Base-by-base conservation (phyloP, 345 rosid genomes). In the Aurinia saxatilis region DNA sequence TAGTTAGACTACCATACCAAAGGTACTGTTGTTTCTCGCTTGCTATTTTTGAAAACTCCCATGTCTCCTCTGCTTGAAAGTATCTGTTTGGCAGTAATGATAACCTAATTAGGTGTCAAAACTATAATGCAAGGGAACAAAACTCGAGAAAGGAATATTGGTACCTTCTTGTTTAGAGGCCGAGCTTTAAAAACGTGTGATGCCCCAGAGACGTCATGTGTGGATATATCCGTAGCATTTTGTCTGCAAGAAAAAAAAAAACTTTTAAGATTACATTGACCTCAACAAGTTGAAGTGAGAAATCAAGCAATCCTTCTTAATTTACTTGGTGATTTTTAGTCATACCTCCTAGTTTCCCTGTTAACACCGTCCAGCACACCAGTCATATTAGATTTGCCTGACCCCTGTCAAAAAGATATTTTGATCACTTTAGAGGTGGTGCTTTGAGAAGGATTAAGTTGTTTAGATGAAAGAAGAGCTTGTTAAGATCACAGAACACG, bases 161-260 rank as follows among this genome's bases (percentile, higher is more conserved):
- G 51, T 73, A 93, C 99, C 95, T 87, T 93, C 74, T 78, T 85
- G 75, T 90, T 80, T 27, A 85, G 80, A 19, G 89, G 89, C 27
- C 73, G 89, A 55, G 97, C 97, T 80, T 82, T 86, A 40, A 90
- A 90, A 64, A 63, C 65, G 57, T 77, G 73, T 7, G 64, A 63
- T 48, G 66, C 58, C 36, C 74, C 70, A 51, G 63, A 48, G 41
- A 18, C 68, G 42, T 84, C 79, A 54, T 77, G 83, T 73, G 67
- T 74, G 31, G 73, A n/a, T 35, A 58, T 60, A 68, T 77, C 82
- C 63, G 66, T 25, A 16, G 71, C 62, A 38, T 38, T 78, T 64
- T 77, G 74, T 74, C 93, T 86, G 74, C 37, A 57, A 40, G 33
- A 46, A 12, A 57, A 1, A 30, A 35, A 1, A 10, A 34, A 29